Conservation (phyloP, 208 protist species). For the Trypanosoma mega region DNA sequence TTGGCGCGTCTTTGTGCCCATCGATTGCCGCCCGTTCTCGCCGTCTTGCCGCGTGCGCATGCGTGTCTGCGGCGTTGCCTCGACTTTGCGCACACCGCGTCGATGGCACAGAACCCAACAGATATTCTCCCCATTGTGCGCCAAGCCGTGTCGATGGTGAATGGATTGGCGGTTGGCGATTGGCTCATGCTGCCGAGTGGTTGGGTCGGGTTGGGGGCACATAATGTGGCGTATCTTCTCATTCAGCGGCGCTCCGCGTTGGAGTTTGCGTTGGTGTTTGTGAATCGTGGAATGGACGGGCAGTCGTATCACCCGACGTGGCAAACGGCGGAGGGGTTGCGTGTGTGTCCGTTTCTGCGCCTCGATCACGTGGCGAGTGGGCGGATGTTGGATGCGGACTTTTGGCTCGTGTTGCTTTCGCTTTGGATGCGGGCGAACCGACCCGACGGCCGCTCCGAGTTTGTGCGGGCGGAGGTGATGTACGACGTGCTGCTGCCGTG, state of each 20-base stretch:
- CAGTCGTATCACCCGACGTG: conserved; percentile 63
- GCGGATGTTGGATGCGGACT: conserved; percentile 45
- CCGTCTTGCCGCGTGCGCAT: conserved; percentile 47
- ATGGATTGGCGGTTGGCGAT: conserved; percentile 41
- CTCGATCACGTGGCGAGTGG: conserved; percentile 38
- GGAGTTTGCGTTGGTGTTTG: conserved; percentile 45
- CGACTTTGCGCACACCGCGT: conserved; percentile 33
- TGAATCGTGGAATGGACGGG: conserved; percentile 56
- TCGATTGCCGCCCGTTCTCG: conserved; percentile 34
- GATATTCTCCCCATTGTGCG: conserved; percentile 34
- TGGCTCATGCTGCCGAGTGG: conserved; percentile 54
- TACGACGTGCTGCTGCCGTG: conserved; percentile 85
- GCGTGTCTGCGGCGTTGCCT: conserved; percentile 34
- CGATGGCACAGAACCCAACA: conserved; percentile 28
- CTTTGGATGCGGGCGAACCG: conserved; percentile 69
- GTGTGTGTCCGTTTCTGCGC: conserved; percentile 41
- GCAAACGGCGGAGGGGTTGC: conserved; percentile 60
- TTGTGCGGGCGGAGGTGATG: conserved; percentile 74
- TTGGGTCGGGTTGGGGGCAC: conserved; percentile 37
- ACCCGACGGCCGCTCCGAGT: conserved; percentile 65
- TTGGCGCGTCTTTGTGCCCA: conserved; percentile 55
- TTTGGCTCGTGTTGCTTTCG: conserved; percentile 74
- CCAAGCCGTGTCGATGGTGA: conserved; percentile 26
- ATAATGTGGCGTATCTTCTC: conserved; percentile 51
- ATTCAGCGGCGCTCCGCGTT: conserved; percentile 29